Evolutionary conservation across 768 basidiomycete species (phyloP), one percentile per base, ranked within the genome.

Genomic region (Neoboletus magnificus): DNA sequence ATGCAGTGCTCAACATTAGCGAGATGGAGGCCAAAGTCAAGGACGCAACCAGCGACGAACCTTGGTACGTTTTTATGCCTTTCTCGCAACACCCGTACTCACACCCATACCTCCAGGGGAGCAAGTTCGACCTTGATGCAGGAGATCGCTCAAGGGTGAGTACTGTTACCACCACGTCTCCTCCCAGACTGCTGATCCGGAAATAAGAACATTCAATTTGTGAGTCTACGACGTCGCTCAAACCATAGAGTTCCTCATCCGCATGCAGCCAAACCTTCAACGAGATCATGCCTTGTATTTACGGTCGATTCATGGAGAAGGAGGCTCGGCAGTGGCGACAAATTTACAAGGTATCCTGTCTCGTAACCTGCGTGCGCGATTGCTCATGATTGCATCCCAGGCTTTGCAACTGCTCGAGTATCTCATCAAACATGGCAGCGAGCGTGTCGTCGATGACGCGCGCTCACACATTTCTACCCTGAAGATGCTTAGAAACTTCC

Each of bases 231-330:
- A 27, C 11, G 2, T 25, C 20, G n/a, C n/a, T 22, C 36, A 15
- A 16, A 13, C 4, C 30, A 48, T 40, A 54, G 11, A 48, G 36
- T 33, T 45, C 36, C 61, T 65, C 33, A 61, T 52, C 50, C 20
- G 45, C 32, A 18, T 39, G 3, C 68, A 97, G 94, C 75, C 93
- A 95, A 80, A 84, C 94, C 59, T 99, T 99, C 75, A 99, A 98
- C 73, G 96, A 99, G 77, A 93, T 98, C 68, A 98, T 99, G 94
- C 96, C 97, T 4, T 86, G 84, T 66, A 97, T 98, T 62, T 98
- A 97, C 72, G 81, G 85, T 10, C 84, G 93, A 27, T 97, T 96
- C 71, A 96, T 95, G 86, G 92, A 98, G 73, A 98, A 98, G 74
- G 97, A 99, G 73, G 97, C 97, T 1, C 79, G 89, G 22, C 92